Base-by-base conservation (phyloP, 805 yeast genomes). In the Candida rishiriensis region DNA sequence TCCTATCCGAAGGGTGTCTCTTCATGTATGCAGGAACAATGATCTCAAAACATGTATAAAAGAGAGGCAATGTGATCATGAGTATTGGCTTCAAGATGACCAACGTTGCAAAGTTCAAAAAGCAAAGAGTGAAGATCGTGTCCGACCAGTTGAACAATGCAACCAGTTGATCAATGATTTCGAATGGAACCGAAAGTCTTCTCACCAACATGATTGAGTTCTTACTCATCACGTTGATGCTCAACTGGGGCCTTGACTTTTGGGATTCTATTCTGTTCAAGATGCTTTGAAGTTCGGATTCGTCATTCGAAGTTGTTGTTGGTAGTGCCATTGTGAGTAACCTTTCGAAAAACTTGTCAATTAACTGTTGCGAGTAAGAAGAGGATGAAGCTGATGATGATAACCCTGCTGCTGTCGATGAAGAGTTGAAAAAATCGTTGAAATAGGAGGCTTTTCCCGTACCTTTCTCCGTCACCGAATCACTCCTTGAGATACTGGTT, bases 281-380 rank as follows among this genome's bases (percentile, higher is more conserved):
- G 17, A 83, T 61, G 3, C 70, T 53, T 7, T 55, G 53, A 18
- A 60, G 41, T 38, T 63, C 61, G 31, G 60, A 56, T 14, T 63
- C 66, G 15, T 71, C 71, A 17, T 71, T 71, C 16, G 75, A 74
- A 3, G 78, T 70, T 0, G 78, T 66, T 0, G 85, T 73, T 0
- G 95, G 93, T 21, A 87, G 68, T 1, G 89, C 84, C 81, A 86
- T 78, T 17, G 80, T 69, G 8, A 88, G 65, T 40, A 87, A 67
- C 55, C 81, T 76, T 55, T 88, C 96, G 51, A 88, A 75, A 43
- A 88, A 63, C 43, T 81, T 82, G 52, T 88, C 95, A 0, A 86
- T 72, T 57, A 85, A 56, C 46, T 52, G 56, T 39, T 39, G 48
- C 12, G 42, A 26, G 17, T 37, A 41, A 34, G 47, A 39, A 11